phyloP scores from a whole-genome alignment of 371 early-diverging fungal genomes.

The Apophysomyces variabilis region DNA sequence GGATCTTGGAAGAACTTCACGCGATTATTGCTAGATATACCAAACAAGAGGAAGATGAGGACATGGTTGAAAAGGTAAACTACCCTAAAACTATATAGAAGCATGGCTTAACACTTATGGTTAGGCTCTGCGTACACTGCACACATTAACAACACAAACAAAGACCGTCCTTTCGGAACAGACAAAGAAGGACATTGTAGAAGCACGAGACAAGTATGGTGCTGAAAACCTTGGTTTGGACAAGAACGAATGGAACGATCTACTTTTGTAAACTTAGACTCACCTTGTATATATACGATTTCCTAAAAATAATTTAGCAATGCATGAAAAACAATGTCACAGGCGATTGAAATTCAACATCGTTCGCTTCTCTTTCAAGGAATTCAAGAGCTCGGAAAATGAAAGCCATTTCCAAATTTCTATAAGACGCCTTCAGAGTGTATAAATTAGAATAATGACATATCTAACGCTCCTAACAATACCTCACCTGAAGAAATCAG shows the following conservation, averaged over 20 bases:
- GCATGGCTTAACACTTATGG: constrained; percentile 8
- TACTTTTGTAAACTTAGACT: constrained; percentile 15
- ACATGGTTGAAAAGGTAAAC: constrained; percentile 70
- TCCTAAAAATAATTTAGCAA: neutral
- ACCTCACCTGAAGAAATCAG: no score
- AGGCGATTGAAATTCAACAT: no score
- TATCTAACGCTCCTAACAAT: no score
- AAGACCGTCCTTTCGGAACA: constrained; percentile 24
- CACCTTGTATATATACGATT: neutral
- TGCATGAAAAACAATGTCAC: no score
- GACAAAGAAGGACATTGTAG: constrained; percentile 37
- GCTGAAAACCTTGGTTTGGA: constrained; percentile 45
- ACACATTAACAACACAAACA: constrained; percentile 36
- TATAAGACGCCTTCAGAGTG: no score
- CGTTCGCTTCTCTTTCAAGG: neutral
- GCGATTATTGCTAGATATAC: constrained; percentile 46
- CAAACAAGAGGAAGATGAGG: constrained; percentile 59
- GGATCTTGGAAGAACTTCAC: constrained; percentile 44
- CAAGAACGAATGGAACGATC: constrained; percentile 52
- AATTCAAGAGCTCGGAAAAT: no score
- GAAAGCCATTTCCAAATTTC: no score
- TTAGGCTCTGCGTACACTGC: constrained; percentile 43
- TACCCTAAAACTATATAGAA: neutral
- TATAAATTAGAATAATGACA: no score
- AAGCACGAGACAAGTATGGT: constrained; percentile 46